These are phyloP conservation scores for Marasmius sp. DNA, from an alignment of 1,284 basidiomycete species.

Conservation along the genomic window DNA sequence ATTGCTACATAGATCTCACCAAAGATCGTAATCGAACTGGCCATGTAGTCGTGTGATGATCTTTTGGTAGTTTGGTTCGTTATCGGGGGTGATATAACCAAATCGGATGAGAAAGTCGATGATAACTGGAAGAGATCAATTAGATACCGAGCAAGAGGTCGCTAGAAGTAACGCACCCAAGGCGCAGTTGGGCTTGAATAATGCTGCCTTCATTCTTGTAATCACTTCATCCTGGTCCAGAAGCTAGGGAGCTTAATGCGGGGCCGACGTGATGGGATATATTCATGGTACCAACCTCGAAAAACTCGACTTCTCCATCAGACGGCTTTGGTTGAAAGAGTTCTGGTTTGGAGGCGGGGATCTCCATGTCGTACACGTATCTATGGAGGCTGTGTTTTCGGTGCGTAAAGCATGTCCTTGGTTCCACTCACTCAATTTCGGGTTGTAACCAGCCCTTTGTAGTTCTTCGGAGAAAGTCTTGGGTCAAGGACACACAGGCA, in stretches of 20 bases:
- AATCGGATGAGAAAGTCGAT: constrained; percentile 84
- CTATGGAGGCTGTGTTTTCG: constrained; percentile 31
- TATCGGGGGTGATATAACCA: constrained; percentile 75
- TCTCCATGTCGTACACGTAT: constrained; percentile 78
- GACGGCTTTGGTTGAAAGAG: constrained; percentile 69
- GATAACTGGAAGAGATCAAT: constrained; percentile 49
- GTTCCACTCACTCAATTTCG: constrained; percentile 67
- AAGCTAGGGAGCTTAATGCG: constrained; percentile 42
- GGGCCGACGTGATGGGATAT: neutral
- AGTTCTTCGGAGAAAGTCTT: constrained; percentile 42
- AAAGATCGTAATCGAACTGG: constrained; percentile 61
- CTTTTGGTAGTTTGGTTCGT: constrained; percentile 73
- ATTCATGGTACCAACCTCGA: constrained; percentile 56
- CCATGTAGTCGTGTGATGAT: constrained; percentile 74
- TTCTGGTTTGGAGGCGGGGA: constrained; percentile 54
- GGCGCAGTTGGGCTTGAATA: constrained; percentile 89
- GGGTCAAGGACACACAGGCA: neutral
- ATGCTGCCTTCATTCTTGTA: constrained; percentile 54
- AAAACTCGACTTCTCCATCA: constrained; percentile 93
- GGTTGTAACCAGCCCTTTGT: constrained; percentile 81
- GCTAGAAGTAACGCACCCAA: constrained; percentile 45
- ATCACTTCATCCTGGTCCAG: constrained; percentile 55
- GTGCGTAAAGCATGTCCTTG: too few species aligned
- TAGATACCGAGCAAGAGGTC: constrained; percentile 1
- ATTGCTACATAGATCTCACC: constrained; percentile 32